Evolutionary conservation across 163 green algal species (phyloP), one percentile per base, ranked within the genome.

Genomic region (Volvox carteri): DNA sequence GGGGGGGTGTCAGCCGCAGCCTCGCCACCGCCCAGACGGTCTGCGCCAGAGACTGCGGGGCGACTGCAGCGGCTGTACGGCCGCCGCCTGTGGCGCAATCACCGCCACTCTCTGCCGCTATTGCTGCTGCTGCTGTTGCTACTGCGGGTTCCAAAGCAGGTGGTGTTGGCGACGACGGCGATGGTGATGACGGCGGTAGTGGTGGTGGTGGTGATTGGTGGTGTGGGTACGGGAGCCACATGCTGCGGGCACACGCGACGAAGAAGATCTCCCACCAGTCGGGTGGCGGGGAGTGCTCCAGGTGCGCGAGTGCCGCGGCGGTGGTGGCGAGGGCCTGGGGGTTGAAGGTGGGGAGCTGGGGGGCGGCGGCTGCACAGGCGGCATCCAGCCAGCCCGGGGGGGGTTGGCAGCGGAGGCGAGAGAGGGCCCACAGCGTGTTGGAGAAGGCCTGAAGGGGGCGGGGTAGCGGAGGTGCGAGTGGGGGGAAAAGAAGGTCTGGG

Each of bases 271-370:
- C 39, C 2, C 35, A 30, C 85, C 85, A 90, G 11, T 52, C 14
- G 2, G 75, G 35, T 18, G 62, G n/a, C n/a, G 68, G 76, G 33
- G 28, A 8, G 65, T 80, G 21, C 48, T 90, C 86, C 48, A 86
- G 19, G 16, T 42, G 62, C 7, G 86, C 52, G 18, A 90, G 77
- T 0, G 86, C 86, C 4, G 35, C 39, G 6, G 77, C 86, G 30
- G 77, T 83, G 86, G 78, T 86, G 37, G 86, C 76, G 28, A 90
- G 86, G 30, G 86, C 86, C 77, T 90, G 86, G 23, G 83, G 33
- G n/a, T n/a, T 65, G 83, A 75, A 88, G 48, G 48, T 28, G 48
- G 16, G 35, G 48, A 88, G 83, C 83, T 46, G 50, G 41, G 58
- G 41, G 11, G 39, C 35, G 46, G 60, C 52, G 74, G 75, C 60